A percentile compares a stretch with the other conserved stretches of the same genome.
Conservation (phyloP, 2,329 filamentous ascomycete genomes). For the Pseudogymnoascus sp. region DNA sequence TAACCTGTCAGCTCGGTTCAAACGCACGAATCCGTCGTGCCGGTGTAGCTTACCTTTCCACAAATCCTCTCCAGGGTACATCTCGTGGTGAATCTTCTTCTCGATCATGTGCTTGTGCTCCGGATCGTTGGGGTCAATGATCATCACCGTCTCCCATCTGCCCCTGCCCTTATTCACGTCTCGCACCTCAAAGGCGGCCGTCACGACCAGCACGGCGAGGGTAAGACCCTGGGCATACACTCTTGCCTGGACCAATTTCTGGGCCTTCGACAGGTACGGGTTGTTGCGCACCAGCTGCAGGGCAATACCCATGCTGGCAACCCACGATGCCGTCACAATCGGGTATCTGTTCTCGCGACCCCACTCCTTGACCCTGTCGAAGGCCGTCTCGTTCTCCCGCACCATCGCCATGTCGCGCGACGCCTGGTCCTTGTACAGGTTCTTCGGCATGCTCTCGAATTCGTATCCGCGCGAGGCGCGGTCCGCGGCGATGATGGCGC, state of each 20-base stretch:
- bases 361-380: constrained; percentile 55
- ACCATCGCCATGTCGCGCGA: constrained; percentile 48
- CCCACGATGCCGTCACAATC: constrained; percentile 61
- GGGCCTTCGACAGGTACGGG: constrained; percentile 51
- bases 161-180: constrained; percentile 72
- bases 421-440: constrained; percentile 57
- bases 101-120: constrained; percentile 77
- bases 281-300: constrained; percentile 57
- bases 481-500: constrained; percentile 83
- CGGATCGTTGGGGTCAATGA: constrained; percentile 73
- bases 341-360: constrained; percentile 62
- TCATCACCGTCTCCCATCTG: constrained; percentile 77
- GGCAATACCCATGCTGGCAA: constrained; percentile 56
- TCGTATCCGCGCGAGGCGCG: constrained; percentile 65
- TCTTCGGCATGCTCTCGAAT: constrained; percentile 57
- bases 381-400: constrained; percentile 34
- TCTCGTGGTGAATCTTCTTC: constrained; percentile 80
- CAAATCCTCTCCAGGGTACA: constrained; percentile 81
- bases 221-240: constrained; percentile 70
- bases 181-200: constrained; percentile 60
- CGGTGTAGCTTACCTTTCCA: constrained; percentile 66
- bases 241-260: constrained; percentile 69
- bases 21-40: not conserved
- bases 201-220: constrained; percentile 58
- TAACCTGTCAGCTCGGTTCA: constrained; percentile 15